Evolutionary conservation across 345 rosid genomes (phyloP).

Genomic region (Hibiscus syriacus): DNA sequence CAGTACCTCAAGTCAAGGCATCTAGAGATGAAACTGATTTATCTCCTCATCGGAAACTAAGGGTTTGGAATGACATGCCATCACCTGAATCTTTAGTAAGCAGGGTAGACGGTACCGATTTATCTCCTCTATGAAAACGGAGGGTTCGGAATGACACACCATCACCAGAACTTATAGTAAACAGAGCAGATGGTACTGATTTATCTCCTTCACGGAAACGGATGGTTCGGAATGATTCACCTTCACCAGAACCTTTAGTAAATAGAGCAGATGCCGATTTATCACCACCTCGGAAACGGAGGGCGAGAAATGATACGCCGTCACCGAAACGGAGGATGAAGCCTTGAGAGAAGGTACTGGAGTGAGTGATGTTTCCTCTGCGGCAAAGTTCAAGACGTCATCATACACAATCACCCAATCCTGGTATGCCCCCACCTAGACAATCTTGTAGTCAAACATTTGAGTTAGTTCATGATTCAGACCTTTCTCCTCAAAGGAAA

Average conservation of each 20-base stretch:
- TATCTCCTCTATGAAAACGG: constrained; percentile 35
- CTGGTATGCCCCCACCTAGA: constrained; percentile 29
- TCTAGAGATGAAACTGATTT: neutral
- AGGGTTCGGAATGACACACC: constrained; percentile 30
- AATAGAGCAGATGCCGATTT: constrained; percentile 27
- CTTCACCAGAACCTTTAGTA: neutral
- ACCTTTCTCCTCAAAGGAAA: constrained; percentile 60
- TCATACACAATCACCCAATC: constrained; percentile 12
- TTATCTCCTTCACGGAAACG: constrained; percentile 31
- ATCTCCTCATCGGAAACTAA: no score
- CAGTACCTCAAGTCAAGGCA: neutral
- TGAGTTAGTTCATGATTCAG: constrained; percentile 15
- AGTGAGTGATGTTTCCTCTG: constrained; percentile 13
- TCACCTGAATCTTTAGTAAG: no score
- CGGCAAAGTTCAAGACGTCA: neutral
- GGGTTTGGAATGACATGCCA: no score
- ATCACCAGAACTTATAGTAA: constrained; percentile 22
- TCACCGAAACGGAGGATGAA: constrained; percentile 4
- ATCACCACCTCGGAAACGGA: constrained; percentile 29
- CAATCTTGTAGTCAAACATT: constrained; percentile 11
- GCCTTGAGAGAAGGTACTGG: constrained; percentile 3
- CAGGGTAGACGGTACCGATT: neutral
- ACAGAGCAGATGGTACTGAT: constrained; percentile 24
- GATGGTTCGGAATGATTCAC: neutral
- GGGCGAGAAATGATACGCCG: constrained; percentile 5